Evolutionary conservation across 139 green algal species (phyloP).

Genomic region (Chlorella sorokiniana): DNA sequence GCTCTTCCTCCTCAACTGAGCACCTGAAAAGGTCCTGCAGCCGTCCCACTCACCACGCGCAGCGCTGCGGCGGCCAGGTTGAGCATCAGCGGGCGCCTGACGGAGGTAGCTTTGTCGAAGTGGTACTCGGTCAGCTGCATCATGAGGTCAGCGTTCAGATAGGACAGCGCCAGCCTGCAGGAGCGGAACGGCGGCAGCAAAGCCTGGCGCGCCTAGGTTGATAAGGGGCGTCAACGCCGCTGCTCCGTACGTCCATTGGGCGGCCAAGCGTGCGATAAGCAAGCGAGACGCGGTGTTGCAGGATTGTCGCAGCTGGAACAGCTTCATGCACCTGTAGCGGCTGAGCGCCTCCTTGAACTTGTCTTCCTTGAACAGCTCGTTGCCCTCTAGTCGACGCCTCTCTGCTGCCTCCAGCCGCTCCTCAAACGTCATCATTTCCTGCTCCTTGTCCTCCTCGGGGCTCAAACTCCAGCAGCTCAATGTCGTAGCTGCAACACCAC

Average conservation of each 20-base stretch:
- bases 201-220: too few species aligned
- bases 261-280: too few species aligned
- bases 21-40: too few species aligned
- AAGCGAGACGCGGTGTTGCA: too few species aligned
- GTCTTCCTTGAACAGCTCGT: constrained; percentile 64
- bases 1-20: too few species aligned
- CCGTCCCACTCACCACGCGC: neutral
- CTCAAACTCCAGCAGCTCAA: constrained; percentile 77
- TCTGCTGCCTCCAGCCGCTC: constrained; percentile 74
- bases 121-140: constrained; percentile 79
- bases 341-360: constrained; percentile 53
- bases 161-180: constrained; percentile 66
- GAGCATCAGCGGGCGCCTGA: constrained; percentile 56
- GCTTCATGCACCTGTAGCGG: constrained; percentile 55
- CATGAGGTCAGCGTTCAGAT: constrained; percentile 82
- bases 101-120: constrained; percentile 59
- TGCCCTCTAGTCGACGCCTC: constrained; percentile 65
- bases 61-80: constrained; percentile 77
- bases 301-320: too few species aligned
- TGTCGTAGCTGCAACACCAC: constrained; percentile 31
- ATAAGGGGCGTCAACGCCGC: too few species aligned
- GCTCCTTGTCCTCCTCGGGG: constrained; percentile 40
- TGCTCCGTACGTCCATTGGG: too few species aligned
- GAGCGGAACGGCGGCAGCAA: neutral
- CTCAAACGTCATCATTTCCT: constrained; percentile 37